Base-by-base conservation (phyloP, 768 basidiomycete genomes). In the Dioszegia crocea region DNA sequence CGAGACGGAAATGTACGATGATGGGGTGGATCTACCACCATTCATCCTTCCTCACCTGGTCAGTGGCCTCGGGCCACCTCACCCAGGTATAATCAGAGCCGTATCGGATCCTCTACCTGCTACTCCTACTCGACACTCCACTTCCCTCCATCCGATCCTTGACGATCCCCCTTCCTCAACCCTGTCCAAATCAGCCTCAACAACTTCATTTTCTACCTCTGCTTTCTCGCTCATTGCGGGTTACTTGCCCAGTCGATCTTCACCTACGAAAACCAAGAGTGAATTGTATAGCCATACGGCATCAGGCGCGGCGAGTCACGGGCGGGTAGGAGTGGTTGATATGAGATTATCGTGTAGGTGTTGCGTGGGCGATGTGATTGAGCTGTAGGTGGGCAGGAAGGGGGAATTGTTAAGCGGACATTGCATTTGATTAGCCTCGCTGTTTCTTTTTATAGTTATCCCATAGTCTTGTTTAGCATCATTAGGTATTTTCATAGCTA, bases 321-420 rank as follows among this genome's bases (percentile, higher is more conserved):
- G 38, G 51, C 17, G 11, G 21, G 17, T 8, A 36, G 38, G 40
- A 41, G 19, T 4, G 43, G 14, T 64, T 49, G 66, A 67, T 48
- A 60, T 64, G 33, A 41, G 60, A 14, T 19, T 39, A 27, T 45
- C 57, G 19, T 67, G 66, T 48, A 48, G 49, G 40, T 67, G 63
- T 30, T 67, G 66, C 54, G 40, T 55, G 4, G 66, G 66, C 12
- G 60, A 61, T 45, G 60, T 67, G 11, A 61, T 67, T 26, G 66
- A 67, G 57, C 31, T 66, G 33, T 33, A 33, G 33, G 14, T 33
- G 33, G 33, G 33, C 6, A 33, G 33, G 6, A 14, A 6, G 33
- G 6, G 33, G 33, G 14, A 5, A 43, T 21, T 17, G 40, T 17
- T 9, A 9, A 9, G 9, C 36, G 36, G 36, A 38, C 9, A 38